Evolutionary conservation across 2,329 filamentous ascomycete species (phyloP), one percentile per base, ranked within the genome.

Genomic region (Colletotrichum lupini): DNA sequence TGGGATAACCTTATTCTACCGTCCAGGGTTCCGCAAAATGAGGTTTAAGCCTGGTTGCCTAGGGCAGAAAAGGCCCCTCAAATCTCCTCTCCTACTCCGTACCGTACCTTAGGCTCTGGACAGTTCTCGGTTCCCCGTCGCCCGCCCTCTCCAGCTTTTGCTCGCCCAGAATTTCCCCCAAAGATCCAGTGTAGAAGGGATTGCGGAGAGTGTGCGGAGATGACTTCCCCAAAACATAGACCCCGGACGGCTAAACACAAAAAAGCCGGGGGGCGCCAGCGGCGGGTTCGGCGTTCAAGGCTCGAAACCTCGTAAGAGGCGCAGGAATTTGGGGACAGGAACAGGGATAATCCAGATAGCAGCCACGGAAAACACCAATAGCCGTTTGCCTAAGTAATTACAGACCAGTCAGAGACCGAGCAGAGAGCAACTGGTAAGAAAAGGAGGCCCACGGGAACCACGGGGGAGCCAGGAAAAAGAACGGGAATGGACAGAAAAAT

Each of bases 171-270:
- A n/a, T n/a, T 52, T 46, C 26, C 67, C 60, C 60, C 26, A 65
- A 62, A 32, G 49, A 68, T 57, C 57, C 55, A 70, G 60, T 52
- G 55, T 30, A 30, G 61, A 11, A 30, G 42, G 26, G 61, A 5
- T n/a, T 49, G 59, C 59, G 59, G 59, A 49, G 35, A 49, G 19
- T 24, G 52, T 72, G 68, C 68, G 68, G 68, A 72, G 68, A 67
- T 67, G 68, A 67, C 49, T 72, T 57, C 63, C 63, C 68, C 68
- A 67, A 72, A 65, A 65, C 52, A 55, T 5, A 28, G 26, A 19
- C 19, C 58, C 12, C 24, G 19, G 30, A 19, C 32, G 58, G 16
- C 14, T 19, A 56, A 57, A 57, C 52, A 28, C 19, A 42, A 22
- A 16, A 11, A 22, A 42, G 16, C 1, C 19, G 2, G 30, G 35